These are phyloP conservation scores for Chlamydomonas schloesseri DNA, from an alignment of 139 green algal genomes.

Conservation along the genomic window DNA sequence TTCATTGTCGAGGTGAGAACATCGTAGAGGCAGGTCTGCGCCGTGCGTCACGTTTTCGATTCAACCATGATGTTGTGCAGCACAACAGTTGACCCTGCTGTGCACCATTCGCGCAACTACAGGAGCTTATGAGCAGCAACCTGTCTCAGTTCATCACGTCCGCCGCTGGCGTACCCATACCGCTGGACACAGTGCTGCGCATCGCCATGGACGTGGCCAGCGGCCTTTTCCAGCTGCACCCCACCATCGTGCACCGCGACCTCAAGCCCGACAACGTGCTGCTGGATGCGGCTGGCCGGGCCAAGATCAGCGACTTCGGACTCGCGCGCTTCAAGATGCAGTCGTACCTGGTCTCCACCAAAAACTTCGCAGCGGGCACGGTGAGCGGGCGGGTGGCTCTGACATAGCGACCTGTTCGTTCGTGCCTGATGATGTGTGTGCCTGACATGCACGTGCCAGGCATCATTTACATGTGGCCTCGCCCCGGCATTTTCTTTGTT, in stretches of 20 bases:
- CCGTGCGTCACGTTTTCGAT: too few species aligned
- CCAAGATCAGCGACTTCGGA: constrained; percentile 61
- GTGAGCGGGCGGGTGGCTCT: neutral
- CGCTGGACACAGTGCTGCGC: constrained; percentile 3
- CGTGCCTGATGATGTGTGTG: too few species aligned
- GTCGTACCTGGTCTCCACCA: neutral
- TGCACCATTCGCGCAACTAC: neutral
- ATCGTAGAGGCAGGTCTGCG: neutral
- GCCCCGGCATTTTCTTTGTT: too few species aligned
- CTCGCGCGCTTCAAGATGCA: constrained; percentile 20
- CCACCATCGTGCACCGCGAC: constrained; percentile 82
- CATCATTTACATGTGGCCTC: too few species aligned
- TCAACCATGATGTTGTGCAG: too few species aligned
- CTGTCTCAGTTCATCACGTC: neutral
- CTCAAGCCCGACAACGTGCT: constrained; percentile 93
- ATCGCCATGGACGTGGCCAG: neutral
- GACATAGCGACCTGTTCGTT: too few species aligned
- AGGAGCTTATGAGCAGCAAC: constrained; percentile 11
- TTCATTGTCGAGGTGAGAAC: neutral
- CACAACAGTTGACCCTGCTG: too few species aligned
- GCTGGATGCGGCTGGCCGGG: constrained; percentile 50
- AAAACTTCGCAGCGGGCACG: neutral
- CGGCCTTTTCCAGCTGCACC: constrained; percentile 79
- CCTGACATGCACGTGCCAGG: too few species aligned
- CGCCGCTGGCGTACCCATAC: neutral